Evolutionary conservation across 495 filamentous ascomycete genomes (phyloP), one percentile per base, ranked within the genome.

Genomic region (Parathielavia hyrcaniae): DNA sequence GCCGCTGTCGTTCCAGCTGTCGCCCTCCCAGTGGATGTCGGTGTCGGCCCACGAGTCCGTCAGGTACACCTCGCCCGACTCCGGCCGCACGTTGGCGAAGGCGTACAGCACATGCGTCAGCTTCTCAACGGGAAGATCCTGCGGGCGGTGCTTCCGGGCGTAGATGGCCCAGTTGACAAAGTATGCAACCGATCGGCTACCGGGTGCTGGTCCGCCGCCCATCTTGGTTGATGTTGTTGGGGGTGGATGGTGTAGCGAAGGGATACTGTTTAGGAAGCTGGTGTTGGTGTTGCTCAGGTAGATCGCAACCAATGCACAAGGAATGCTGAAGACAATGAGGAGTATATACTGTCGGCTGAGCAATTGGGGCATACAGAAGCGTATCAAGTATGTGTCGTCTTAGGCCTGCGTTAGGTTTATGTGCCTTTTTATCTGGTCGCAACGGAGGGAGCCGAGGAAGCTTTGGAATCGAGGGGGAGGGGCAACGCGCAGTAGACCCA

Each of bases 101-200:
- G 83, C 77, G 60, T 81, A 98, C 16, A 97, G 82, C 5, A 97
- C 76, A 73, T 98, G 93, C 0, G 92, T 98, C 34, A 98, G 76
- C 53, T 95, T 89, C 44, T 89, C 82, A 7, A 84, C 88, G 3
- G 91, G 92, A 16, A 98, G 76, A 68, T 96, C 87, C 61, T 95
- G 89, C 0, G 91, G 90, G 39, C 86, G 81, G 71, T 95, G 86
- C 60, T 91, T 87, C 59, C 92, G 82, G 35, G 80, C 90, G 73
- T 97, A 97, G 67, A 97, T 96, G 50, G 89, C 92, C 91, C 89
- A 93, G 73, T 95, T 91, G 54, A 90, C 87, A 62, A 85, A 95
- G 76, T 95, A 95, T 16, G 86, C 87, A 52, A 93, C 87, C 7
- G 84, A 79, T 60, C 81, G 82, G 68, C 83, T 88, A 53, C 81